phyloP scores from a whole-genome alignment of 768 basidiomycete genomes.

The Clitopilus hobsonii region DNA sequence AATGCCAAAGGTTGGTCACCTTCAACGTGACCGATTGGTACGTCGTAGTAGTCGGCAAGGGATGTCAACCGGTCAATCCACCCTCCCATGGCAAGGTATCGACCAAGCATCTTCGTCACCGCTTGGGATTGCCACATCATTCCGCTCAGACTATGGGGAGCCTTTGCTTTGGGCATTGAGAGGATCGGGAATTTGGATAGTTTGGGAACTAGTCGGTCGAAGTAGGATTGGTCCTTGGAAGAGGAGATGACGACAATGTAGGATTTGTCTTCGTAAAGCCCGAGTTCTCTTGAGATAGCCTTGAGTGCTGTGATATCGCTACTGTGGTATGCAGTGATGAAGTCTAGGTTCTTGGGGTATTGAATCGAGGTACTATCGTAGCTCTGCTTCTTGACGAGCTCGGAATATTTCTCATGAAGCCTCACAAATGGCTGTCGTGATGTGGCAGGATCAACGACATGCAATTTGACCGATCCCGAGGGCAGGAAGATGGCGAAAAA shows the following conservation, averaged over 20 bases:
- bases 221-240: conserved; percentile 77
- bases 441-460: conserved; percentile 88
- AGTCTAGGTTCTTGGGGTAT: conserved; percentile 63
- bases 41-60: conserved; percentile 86
- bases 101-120: conserved; percentile 75
- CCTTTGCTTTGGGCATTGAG: conserved; percentile 78
- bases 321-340: conserved; percentile 70
- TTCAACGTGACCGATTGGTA: conserved; percentile 90
- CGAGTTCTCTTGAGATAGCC: conserved; percentile 84
- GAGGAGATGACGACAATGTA: conserved; percentile 83
- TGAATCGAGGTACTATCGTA: conserved; percentile 37
- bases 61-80: conserved; percentile 81
- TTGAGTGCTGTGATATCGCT: conserved; percentile 78
- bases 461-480: conserved; percentile 63
- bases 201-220: conserved; percentile 66
- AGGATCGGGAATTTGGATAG: conserved; percentile 83
- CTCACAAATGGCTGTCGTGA: conserved; percentile 77
- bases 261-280: conserved; percentile 66
- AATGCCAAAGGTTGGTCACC: conserved; percentile 86
- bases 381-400: conserved; percentile 45
- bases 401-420: conserved; percentile 69
- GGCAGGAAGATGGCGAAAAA: conserved; percentile 88
- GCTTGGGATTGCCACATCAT: conserved; percentile 90
- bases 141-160: conserved; percentile 68
- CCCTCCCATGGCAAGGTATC: conserved; percentile 71